Percentiles rank a stretch among this genome's conserved stretches.
These are phyloP conservation scores for Colletotrichum sp. DNA, from an alignment of 2,329 filamentous ascomycete genomes.

Conservation along the genomic window DNA sequence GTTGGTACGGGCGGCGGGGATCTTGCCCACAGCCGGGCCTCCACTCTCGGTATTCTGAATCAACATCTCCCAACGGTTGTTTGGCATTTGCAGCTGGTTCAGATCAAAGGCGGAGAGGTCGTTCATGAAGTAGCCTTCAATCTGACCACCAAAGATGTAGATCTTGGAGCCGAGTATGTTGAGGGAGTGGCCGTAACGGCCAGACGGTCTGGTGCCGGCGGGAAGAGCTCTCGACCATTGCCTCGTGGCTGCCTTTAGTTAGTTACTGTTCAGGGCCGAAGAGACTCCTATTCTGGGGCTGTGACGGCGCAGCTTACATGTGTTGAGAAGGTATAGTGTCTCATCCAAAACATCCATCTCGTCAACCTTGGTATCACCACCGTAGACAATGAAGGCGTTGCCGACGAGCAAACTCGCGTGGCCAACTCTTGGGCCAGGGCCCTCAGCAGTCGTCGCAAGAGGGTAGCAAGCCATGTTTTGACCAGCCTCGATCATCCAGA, in stretches of 20 bases:
- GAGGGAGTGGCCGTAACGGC: conserved; percentile 93
- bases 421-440: conserved; percentile 91
- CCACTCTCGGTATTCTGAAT: conserved; percentile 74
- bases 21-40: conserved; percentile 60
- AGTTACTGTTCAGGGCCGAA: neutral
- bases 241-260: conserved; percentile 73
- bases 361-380: conserved; percentile 96
- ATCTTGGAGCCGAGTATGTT: conserved; percentile 98
- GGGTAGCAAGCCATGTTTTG: conserved; percentile 90
- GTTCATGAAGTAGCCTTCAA: conserved; percentile 98
- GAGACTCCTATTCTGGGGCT: neutral
- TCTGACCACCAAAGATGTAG: conserved; percentile 96
- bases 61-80: conserved; percentile 95
- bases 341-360: conserved; percentile 92
- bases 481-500: conserved; percentile 97
- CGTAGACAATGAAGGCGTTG: conserved; percentile 98
- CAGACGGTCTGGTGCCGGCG: conserved; percentile 82
- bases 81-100: conserved; percentile 89
- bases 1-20: conserved; percentile 91
- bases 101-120: conserved; percentile 94
- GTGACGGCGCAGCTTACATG: conserved; percentile 70
- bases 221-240: conserved; percentile 97
- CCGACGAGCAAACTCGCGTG: conserved; percentile 94
- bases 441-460: conserved; percentile 89
- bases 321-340: conserved; percentile 95